phyloP scores from a whole-genome alignment of 2,329 filamentous ascomycete genomes.

The Alternaria ethzedia region DNA sequence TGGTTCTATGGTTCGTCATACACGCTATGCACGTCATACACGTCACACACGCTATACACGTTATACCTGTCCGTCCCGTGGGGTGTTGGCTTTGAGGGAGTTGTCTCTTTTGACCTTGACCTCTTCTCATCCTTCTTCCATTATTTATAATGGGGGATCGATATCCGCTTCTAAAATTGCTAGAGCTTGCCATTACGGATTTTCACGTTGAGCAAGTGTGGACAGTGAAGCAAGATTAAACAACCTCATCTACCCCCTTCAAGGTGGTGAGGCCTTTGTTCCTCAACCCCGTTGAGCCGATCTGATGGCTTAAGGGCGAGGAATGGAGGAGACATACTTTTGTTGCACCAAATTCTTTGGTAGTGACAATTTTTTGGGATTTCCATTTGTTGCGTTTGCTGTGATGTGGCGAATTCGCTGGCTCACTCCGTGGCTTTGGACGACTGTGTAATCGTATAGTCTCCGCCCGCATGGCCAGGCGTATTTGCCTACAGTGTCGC shows the following conservation, averaged over 20 bases:
- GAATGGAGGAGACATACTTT: conserved; percentile 35
- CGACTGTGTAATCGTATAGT: background rate
- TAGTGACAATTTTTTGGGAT: background rate
- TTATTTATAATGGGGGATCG: background rate
- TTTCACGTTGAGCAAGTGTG: conserved; percentile 50
- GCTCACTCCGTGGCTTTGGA: background rate
- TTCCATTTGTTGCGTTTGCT: too few relatives aligned
- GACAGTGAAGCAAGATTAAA: conserved; percentile 51
- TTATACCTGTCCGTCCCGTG: conserved; percentile 7
- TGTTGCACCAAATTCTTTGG: background rate
- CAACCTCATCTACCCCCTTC: conserved; percentile 31
- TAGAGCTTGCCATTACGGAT: conserved; percentile 51
- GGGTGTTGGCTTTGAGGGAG: background rate
- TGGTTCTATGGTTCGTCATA: background rate
- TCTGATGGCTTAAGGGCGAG: conserved; percentile 33
- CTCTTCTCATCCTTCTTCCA: conserved; percentile 1
- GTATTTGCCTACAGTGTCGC: fast-evolving
- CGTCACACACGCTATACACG: background rate
- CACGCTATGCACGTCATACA: background rate
- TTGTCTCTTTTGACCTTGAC: background rate
- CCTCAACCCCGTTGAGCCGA: conserved; percentile 28
- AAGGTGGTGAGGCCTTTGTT: conserved; percentile 38
- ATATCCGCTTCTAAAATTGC: conserved; percentile 48
- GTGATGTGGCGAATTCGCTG: background rate
- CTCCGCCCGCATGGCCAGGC: too few relatives aligned